Conservation (phyloP, 257 asterid species). For the Nicotiana knightiana region DNA sequence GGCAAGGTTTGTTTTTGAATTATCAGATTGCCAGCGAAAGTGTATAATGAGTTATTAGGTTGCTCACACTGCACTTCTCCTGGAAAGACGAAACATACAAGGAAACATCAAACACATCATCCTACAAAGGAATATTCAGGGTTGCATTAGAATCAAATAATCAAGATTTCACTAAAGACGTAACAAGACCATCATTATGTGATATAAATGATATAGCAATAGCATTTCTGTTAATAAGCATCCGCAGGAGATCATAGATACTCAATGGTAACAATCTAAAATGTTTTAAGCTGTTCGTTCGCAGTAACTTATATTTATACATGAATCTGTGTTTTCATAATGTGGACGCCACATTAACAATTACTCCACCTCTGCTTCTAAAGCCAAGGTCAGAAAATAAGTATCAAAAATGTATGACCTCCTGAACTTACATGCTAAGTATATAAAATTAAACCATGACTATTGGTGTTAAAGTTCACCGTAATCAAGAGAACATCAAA, state of each 20-base stretch:
- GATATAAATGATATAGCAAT: not conserved
- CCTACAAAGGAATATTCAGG: not conserved
- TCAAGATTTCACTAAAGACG: not conserved
- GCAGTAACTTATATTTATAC: not conserved
- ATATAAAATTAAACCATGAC: not conserved
- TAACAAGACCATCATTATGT: not conserved
- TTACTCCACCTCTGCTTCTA: not conserved
- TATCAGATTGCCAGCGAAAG: conserved; percentile 93
- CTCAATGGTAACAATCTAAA: not conserved
- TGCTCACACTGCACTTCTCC: conserved; percentile 99
- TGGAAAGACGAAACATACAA: conserved; percentile 27
- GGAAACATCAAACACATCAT: not conserved
- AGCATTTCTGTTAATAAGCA: not conserved
- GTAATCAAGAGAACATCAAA: not conserved
- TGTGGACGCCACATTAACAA: not conserved
- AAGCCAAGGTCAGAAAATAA: not conserved
- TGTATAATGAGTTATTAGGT: conserved; percentile 97
- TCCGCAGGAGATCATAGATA: not conserved
- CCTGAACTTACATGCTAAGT: not conserved
- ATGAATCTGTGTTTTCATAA: not conserved
- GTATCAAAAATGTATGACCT: not conserved
- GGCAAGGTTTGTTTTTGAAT: conserved; percentile 88
- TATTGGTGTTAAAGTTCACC: not conserved
- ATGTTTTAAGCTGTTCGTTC: not conserved
- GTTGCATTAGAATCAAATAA: not conserved